Conservation (phyloP, 2,329 filamentous ascomycete genomes). For the Arachnopeziza araneosa region DNA sequence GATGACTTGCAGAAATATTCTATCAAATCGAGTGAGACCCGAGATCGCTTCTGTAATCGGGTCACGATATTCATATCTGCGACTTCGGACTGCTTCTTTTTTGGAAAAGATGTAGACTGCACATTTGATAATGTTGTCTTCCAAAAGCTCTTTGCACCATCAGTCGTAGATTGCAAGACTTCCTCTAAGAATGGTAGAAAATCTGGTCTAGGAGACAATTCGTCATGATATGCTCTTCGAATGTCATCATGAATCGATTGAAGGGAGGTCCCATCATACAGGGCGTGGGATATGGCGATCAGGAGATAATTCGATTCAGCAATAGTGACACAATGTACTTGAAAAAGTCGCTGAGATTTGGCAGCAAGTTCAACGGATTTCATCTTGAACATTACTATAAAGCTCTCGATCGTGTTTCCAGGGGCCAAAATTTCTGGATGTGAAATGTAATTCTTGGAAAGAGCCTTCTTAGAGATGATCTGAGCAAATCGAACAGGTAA, state of each 20-base stretch:
- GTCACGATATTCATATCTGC: constrained; percentile 22
- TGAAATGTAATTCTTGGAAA: neutral
- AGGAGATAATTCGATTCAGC: constrained; percentile 40
- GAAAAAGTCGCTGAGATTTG: constrained; percentile 38
- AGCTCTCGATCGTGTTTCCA: constrained; percentile 23
- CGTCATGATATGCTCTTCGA: constrained; percentile 52
- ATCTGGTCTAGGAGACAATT: constrained; percentile 37
- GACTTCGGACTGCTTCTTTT: constrained; percentile 13
- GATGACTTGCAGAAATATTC: constrained; percentile 57
- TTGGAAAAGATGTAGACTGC: constrained; percentile 36
- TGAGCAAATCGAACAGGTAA: constrained; percentile 53
- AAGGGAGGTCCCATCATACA: constrained; percentile 88
- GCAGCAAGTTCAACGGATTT: constrained; percentile 35
- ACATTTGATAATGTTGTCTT: constrained; percentile 55
- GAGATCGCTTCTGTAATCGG: constrained; percentile 42
- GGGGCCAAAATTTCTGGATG: neutral
- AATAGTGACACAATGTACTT: constrained; percentile 39
- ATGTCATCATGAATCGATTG: constrained; percentile 68
- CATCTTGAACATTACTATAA: constrained; percentile 37
- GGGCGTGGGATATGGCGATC: constrained; percentile 75
- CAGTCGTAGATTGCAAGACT: constrained; percentile 32
- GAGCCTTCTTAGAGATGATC: constrained; percentile 35
- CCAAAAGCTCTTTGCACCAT: constrained; percentile 63
- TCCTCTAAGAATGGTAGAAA: constrained; percentile 50
- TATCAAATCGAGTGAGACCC: constrained; percentile 37